These are phyloP conservation scores for Vigna mungo DNA, from an alignment of 306 rosid genomes.

Conservation along the genomic window DNA sequence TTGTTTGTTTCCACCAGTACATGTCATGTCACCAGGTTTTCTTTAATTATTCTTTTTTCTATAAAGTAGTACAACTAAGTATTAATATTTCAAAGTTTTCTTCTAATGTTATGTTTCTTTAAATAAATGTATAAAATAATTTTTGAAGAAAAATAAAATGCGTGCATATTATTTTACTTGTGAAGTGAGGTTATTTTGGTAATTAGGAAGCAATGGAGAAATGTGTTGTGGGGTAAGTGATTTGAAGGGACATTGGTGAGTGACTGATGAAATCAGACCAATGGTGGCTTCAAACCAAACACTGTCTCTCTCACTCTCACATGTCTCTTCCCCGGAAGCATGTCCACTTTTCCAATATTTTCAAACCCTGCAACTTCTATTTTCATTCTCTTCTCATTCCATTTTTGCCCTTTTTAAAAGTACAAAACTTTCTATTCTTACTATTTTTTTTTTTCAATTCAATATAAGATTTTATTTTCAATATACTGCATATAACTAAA, in stretches of 20 bases:
- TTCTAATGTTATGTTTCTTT: no score
- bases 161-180: no score
- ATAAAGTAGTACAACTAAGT: no score
- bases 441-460: no score
- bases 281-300: constrained; percentile 24
- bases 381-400: neutral
- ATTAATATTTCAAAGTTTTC: no score
- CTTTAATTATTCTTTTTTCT: neutral
- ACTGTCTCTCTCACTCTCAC: constrained; percentile 2
- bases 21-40: neutral
- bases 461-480: no score
- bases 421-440: no score
- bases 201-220: constrained; percentile 28
- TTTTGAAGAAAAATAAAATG: no score
- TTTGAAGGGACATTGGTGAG: constrained; percentile 34
- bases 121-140: no score
- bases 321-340: constrained; percentile 49
- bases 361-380: constrained; percentile 20
- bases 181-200: constrained; percentile 30
- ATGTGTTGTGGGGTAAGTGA: neutral
- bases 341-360: constrained; percentile 27
- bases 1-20: constrained; percentile 40
- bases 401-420: neutral
- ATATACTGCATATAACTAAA: no score
- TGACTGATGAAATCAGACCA: neutral